Conservation (phyloP, 208 protist species). For the Blastocrithidia nonstop region DNA sequence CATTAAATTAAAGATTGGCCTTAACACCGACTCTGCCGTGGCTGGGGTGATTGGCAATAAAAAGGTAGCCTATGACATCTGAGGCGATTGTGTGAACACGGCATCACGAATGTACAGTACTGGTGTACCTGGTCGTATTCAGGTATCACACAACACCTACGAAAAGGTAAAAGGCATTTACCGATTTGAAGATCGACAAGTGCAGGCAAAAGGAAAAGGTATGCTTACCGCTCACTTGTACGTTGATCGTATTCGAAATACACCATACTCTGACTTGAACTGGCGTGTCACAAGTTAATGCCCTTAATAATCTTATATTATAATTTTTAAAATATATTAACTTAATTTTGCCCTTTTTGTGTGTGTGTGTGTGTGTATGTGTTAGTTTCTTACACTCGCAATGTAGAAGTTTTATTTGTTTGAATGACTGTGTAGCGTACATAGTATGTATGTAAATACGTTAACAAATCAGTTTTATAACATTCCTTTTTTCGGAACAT, state of each 20-base stretch:
- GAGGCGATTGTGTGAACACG: conserved; percentile 31
- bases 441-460: too few species aligned
- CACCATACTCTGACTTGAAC: conserved; percentile 9
- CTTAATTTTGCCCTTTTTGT: too few species aligned
- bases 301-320: too few species aligned
- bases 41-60: conserved; percentile 31
- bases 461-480: too few species aligned
- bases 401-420: too few species aligned
- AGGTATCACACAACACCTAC: conserved; percentile 16
- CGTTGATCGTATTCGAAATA: conserved; percentile 9
- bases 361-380: conserved; percentile 1
- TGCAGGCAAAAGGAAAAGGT: conserved; percentile 31
- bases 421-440: too few species aligned
- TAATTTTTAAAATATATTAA: too few species aligned
- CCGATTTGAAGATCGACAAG: conserved; percentile 11
- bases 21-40: conserved; percentile 21
- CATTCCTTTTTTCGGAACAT: too few species aligned
- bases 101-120: conserved; percentile 21
- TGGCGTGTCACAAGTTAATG: conserved; percentile 10
- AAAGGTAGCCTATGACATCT: conserved; percentile 38
- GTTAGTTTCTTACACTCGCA: too few species aligned
- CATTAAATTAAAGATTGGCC: conserved; percentile 10
- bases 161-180: conserved; percentile 11
- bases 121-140: conserved; percentile 17
- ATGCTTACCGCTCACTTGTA: conserved; percentile 16